A percentile compares a stretch with the other conserved stretches of the same genome.
Conservation (phyloP, 2,329 filamentous ascomycete genomes). For the Colletotrichum sp. region DNA sequence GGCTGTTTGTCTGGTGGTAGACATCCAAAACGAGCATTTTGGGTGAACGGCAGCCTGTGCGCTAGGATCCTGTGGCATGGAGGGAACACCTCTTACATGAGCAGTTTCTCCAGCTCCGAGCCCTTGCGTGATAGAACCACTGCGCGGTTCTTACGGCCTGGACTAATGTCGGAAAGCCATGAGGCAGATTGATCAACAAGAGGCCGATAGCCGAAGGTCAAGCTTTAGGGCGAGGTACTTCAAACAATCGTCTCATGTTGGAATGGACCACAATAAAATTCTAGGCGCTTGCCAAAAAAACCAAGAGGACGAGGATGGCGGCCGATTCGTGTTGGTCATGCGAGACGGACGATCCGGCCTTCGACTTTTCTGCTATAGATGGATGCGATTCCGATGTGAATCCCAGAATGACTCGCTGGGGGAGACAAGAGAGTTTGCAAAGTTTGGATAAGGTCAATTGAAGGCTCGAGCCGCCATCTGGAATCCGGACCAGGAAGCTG, state of each 20-base stretch:
- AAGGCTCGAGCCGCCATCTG: constrained; percentile 18
- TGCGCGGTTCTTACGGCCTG: background rate
- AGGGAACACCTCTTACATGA: constrained; percentile 7
- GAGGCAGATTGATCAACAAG: background rate
- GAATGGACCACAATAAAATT: background rate
- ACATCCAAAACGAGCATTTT: constrained; percentile 16
- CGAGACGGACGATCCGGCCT: constrained; percentile 1
- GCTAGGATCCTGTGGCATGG: constrained; percentile 5
- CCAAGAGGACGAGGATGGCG: background rate
- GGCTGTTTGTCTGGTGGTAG: constrained; percentile 7
- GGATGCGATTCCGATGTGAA: background rate
- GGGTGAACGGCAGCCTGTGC: constrained; percentile 19
- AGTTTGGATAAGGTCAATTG: constrained; percentile 21
- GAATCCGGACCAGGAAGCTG: background rate
- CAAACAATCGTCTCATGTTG: constrained; percentile 10
- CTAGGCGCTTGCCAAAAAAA: constrained; percentile 3
- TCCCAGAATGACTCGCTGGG: constrained; percentile 4
- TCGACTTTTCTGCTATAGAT: background rate
- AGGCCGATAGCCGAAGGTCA: constrained; percentile 11
- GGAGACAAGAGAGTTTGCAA: background rate
- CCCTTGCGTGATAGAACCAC: background rate
- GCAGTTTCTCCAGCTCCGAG: constrained; percentile 2
- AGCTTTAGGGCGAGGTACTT: constrained; percentile 6
- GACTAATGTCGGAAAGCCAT: background rate
- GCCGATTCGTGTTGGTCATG: constrained; percentile 11